Base-by-base conservation (phyloP, 1,139 yeast species). In the Kodamaea fungicola region DNA sequence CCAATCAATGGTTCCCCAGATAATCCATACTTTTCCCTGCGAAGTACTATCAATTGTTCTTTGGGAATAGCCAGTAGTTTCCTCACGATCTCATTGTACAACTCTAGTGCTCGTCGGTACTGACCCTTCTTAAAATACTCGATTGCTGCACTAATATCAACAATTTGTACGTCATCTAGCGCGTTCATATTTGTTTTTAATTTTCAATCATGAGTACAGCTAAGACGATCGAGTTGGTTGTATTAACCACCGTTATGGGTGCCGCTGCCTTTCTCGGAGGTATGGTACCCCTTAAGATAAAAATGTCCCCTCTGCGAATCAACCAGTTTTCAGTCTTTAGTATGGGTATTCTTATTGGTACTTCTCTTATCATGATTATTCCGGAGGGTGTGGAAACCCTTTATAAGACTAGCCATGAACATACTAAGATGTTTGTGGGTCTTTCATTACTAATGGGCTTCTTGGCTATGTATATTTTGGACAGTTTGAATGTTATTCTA, bases 341-440 rank as follows among this genome's bases (percentile, higher is more conserved):
- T 42, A 70, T 74, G 50, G 92, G 92, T 0, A 62, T 83, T 21
- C 64, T 83, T 34, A 62, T 82, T 4, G 82, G 88, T 3, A 77
- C 89, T 0, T 71, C 85, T 1, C 55, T 82, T 38, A 67, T 78
- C n/a, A 67, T 83, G 16, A 78, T 83, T 19, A 68, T 83, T 12
- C 92, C 92, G 0, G 92, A 83, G 55, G 89, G 89, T 5, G 64
- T 78, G 26, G 78, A 74, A 45, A 68, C 72, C 3, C 53, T 76
- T 37, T 66, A 62, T 38, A 51, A 56, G 8, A 54, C 60, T n/a
- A 42, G 45, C 38, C 34, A 53, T 39, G 22, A 42, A 39, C 16
- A 19, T 8, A 23, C 41, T 53, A 5, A 28, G 30, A 13, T 23
- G 8, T 44, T 42, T 30, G 36, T 61, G 25, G 73, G 73, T 2